These are phyloP conservation scores for Nannochloropsis oceanica DNA, from an alignment of 108 stramenopile genomes.

Conservation along the genomic window DNA sequence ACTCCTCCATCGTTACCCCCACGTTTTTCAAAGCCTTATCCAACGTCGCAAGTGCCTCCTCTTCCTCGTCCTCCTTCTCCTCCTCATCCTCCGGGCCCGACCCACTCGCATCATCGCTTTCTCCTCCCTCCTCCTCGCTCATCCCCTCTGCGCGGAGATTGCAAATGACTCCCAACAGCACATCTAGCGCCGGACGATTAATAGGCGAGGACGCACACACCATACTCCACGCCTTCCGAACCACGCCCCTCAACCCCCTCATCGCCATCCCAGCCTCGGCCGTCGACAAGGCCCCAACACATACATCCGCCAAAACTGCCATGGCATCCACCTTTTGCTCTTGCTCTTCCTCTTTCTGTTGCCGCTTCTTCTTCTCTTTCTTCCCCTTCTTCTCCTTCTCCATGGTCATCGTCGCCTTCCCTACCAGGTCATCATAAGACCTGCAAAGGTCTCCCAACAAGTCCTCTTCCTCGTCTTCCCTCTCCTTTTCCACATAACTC, in stretches of 20 bases:
- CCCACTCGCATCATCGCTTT: background rate
- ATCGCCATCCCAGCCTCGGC: background rate
- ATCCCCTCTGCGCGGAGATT: background rate
- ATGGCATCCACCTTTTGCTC: background rate
- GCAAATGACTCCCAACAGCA: background rate
- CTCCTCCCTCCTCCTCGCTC: background rate
- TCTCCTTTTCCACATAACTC: background rate
- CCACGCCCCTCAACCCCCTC: background rate
- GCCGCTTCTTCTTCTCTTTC: background rate
- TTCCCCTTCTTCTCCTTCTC: background rate
- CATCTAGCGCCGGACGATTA: background rate
- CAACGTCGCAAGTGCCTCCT: background rate
- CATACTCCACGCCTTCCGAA: background rate
- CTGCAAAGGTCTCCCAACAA: background rate
- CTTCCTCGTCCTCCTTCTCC: background rate
- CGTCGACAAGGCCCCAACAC: background rate
- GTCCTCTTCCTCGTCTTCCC: background rate
- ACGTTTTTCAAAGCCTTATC: background rate
- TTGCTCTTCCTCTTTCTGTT: background rate
- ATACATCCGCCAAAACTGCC: background rate
- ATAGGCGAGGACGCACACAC: background rate
- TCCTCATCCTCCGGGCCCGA: background rate
- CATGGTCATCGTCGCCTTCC: background rate
- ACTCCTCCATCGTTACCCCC: background rate
- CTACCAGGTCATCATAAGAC: background rate